Percentiles rank a stretch among this genome's conserved stretches.
Conservation (phyloP, 345 rosid genomes). For the Lepidium aucheri region DNA sequence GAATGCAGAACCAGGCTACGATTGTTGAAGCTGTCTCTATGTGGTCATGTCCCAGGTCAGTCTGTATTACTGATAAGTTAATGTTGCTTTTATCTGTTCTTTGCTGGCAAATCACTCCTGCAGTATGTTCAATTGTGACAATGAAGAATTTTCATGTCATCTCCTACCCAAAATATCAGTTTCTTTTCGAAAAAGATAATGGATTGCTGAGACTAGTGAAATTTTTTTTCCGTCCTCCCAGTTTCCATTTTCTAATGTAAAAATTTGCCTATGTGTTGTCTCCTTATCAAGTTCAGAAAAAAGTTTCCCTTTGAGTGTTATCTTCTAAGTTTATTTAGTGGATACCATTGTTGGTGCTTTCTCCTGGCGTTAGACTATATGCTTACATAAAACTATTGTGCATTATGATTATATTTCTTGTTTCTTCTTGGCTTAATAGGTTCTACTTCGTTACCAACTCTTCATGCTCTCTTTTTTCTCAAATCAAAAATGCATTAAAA, state of each 20-base stretch:
- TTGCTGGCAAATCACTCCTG: background rate
- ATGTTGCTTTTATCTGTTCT: background rate
- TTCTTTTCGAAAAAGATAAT: background rate
- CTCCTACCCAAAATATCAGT: background rate
- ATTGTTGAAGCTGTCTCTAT: background rate
- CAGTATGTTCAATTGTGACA: background rate
- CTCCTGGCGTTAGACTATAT: background rate
- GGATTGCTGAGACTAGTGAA: background rate
- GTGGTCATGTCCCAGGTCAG: slow-evolving; percentile 13
- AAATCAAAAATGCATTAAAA: too few species aligned
- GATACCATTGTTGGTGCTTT: background rate
- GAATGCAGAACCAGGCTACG: slow-evolving; percentile 5
- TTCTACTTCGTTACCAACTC: too few species aligned
- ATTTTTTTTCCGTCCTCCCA: too few species aligned
- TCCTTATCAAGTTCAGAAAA: background rate
- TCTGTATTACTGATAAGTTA: background rate
- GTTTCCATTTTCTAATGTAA: background rate
- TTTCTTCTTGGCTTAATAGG: too few species aligned
- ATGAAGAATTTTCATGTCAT: background rate
- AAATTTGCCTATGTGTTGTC: background rate
- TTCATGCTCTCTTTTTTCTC: too few species aligned
- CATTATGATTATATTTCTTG: too few species aligned
- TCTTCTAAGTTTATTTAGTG: background rate
- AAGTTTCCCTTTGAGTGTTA: background rate
- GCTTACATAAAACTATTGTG: too few species aligned